Base-by-base conservation (phyloP, 306 rosid genomes). In the Acmispon strigosus region DNA sequence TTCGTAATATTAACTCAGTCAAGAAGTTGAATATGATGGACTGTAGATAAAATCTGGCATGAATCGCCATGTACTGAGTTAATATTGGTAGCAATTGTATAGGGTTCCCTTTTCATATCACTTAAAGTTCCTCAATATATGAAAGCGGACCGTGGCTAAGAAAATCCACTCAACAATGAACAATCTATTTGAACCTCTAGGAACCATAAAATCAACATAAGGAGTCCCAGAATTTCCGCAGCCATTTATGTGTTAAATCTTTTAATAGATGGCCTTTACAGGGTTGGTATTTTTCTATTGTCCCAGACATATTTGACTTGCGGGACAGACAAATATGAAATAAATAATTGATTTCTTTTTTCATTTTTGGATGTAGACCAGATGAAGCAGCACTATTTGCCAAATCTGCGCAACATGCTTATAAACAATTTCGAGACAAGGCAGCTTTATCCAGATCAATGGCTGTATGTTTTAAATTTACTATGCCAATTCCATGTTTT, bases 321-420 rank as follows among this genome's bases (percentile, higher is more conserved):
- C 32, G 32, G 32, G 2, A 27, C 32, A 27, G 32, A 27, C 32
- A 27, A 27, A 27, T 3, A 4, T 27, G 54, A 53, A 15, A n/a
- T n/a, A 20, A 18, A 17, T 43, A 43, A 15, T 18, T 7, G 24
- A 42, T 14, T 65, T 16, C 8, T 41, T 24, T 18, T 10, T 14
- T 27, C n/a, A 41, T 29, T 9, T 47, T 73, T 57, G 72, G 29
- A 17, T 73, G 29, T 86, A 93, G 97, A 61, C 88, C 92, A 13
- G 97, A 94, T 8, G 98, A 94, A 83, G 98, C 96, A 37, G 95
- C 87, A 78, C 80, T 93, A 65, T 90, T 93, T 78, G 86, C 98
- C 52, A 86, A 88, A 73, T 87, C 86, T 59, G 92, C 97, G 10
- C 89, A 65, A 78, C 76, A 87, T 75, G 81, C 93, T 58, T 93